phyloP scores from a whole-genome alignment of 2,329 filamentous ascomycete species.

The Pseudocercospora fuligena region DNA sequence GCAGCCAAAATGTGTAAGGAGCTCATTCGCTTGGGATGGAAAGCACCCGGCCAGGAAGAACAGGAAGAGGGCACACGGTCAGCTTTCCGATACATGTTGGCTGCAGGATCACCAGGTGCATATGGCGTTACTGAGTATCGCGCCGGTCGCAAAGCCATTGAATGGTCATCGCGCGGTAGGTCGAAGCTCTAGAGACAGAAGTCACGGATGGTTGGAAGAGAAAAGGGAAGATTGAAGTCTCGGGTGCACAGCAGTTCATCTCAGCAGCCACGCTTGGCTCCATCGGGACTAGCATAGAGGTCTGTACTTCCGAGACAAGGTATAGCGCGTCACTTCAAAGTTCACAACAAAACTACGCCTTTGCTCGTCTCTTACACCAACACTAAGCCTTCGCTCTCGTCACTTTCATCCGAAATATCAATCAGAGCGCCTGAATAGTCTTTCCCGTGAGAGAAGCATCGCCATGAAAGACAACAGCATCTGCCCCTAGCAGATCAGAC shows the following conservation, averaged over 20 bases:
- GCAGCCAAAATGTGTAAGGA: background rate
- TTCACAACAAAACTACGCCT: no score
- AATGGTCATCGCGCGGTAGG: background rate
- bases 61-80: constrained; percentile 13
- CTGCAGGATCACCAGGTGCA: constrained; percentile 14
- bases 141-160: background rate
- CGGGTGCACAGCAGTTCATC: background rate
- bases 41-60: background rate
- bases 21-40: background rate
- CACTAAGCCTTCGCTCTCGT: no score
- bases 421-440: background rate
- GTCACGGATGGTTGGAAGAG: background rate
- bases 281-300: no score
- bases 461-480: background rate
- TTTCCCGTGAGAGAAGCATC: background rate
- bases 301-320: no score
- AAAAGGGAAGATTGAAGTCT: background rate
- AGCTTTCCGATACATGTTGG: constrained; percentile 21
- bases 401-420: background rate
- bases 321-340: no score
- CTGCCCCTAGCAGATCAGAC: background rate
- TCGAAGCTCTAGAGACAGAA: background rate
- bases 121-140: constrained; percentile 20
- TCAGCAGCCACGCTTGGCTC: background rate
- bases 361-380: no score